These are phyloP conservation scores for Calocybe gangraenosa DNA, from an alignment of 768 basidiomycete species.

Conservation along the genomic window DNA sequence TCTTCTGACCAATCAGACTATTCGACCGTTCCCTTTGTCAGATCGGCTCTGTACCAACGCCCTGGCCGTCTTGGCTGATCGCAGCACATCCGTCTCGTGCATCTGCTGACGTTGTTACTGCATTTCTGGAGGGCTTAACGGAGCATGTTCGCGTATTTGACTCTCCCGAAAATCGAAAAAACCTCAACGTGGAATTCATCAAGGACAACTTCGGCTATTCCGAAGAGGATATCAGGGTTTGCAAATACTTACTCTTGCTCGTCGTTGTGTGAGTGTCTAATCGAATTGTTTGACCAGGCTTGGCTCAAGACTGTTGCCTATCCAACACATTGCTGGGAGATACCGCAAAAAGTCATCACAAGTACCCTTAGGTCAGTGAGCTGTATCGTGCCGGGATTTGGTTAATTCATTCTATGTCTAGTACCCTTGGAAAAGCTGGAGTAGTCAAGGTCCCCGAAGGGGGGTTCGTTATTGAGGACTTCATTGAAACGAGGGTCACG, in stretches of 20 bases:
- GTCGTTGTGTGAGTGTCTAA: not conserved
- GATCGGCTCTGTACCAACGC: conserved; percentile 86
- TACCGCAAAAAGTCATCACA: conserved; percentile 60
- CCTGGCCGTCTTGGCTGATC: conserved; percentile 97
- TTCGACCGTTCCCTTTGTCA: conserved; percentile 19
- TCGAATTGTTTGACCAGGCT: conserved; percentile 37
- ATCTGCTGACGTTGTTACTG: conserved; percentile 38
- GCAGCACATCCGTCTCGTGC: conserved; percentile 77
- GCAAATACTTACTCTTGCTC: conserved; percentile 1
- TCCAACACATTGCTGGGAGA: conserved; percentile 57
- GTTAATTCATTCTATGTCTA: conserved; percentile 23
- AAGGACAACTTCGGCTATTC: conserved; percentile 75
- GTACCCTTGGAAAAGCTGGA: conserved; percentile 73
- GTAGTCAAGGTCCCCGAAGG: conserved; percentile 56
- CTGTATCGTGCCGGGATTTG: not conserved
- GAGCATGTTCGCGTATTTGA: conserved; percentile 65
- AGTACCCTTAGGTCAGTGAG: conserved; percentile 66
- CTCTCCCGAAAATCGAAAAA: conserved; percentile 49
- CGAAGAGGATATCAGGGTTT: conserved; percentile 79
- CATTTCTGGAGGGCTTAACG: conserved; percentile 65
- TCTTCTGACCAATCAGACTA: not conserved
- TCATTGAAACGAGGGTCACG: conserved; percentile 54
- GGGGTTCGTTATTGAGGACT: conserved; percentile 51
- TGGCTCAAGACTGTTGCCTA: conserved; percentile 84
- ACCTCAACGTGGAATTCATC: conserved; percentile 70